Evolutionary conservation across 2,329 filamentous ascomycete genomes (phyloP).

Genomic region (Xylaria sp.): DNA sequence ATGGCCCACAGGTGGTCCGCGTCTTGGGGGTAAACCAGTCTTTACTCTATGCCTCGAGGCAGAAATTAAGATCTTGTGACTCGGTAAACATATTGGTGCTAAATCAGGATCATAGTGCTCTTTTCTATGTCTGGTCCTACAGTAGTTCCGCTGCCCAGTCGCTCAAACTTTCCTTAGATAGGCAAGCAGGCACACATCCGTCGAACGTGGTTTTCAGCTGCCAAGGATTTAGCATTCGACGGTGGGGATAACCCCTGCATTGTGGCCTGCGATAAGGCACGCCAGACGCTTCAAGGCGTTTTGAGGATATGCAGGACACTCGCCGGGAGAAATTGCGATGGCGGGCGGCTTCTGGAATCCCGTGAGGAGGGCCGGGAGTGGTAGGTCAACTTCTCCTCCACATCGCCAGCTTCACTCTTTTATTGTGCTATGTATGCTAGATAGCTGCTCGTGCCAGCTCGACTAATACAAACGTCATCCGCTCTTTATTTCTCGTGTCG

Average conservation of each 20-base stretch:
- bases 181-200: slow-evolving; percentile 11
- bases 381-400: slow-evolving; percentile 9
- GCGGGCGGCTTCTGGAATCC: neutral
- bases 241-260: slow-evolving; percentile 18
- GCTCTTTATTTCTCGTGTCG: slow-evolving; percentile 14
- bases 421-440: neutral
- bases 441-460: neutral
- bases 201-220: slow-evolving; percentile 25
- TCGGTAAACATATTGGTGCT: neutral
- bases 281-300: slow-evolving; percentile 8
- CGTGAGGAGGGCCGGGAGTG: neutral
- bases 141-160: neutral
- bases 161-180: slow-evolving; percentile 12
- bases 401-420: slow-evolving; percentile 11
- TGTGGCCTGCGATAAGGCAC: neutral
- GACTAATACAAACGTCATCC: neutral
- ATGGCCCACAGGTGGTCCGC: no score
- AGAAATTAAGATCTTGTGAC: no score
- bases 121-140: no score
- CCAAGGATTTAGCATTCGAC: slow-evolving; percentile 14
- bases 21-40: no score
- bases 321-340: slow-evolving; percentile 13
- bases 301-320: slow-evolving; percentile 10
- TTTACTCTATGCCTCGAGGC: no score
- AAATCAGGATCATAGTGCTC: neutral